Conservation (phyloP, 352 stramenopile genomes). For the Phytophthora europaea region DNA sequence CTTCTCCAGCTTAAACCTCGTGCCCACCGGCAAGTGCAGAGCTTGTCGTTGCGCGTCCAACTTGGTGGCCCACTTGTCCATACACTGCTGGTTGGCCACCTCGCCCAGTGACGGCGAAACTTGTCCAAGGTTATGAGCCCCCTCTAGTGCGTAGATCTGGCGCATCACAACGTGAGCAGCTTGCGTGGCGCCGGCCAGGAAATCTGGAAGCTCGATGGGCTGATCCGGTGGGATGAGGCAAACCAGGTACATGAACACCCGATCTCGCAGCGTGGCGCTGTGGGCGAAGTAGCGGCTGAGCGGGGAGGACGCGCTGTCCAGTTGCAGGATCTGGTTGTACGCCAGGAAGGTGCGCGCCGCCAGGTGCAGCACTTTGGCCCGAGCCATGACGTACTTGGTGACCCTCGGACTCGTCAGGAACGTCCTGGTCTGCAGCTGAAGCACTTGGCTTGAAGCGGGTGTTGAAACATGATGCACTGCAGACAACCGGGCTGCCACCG, state of each 20-base stretch:
- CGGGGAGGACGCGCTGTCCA: conserved; percentile 39
- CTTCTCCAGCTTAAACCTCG: conserved; percentile 37
- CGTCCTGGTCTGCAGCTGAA: conserved; percentile 8
- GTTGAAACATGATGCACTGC: neutral
- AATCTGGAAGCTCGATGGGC: conserved; percentile 51
- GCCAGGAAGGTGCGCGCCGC: conserved; percentile 43
- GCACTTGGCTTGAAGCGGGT: neutral
- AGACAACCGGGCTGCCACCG: neutral
- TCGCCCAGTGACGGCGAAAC: neutral
- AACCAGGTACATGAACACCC: conserved; percentile 60
- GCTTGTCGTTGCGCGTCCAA: conserved; percentile 26
- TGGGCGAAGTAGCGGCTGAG: conserved; percentile 42
- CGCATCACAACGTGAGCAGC: conserved; percentile 37
- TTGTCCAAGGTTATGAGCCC: conserved; percentile 10
- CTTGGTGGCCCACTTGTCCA: conserved; percentile 38
- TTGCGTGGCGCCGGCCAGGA: conserved; percentile 47
- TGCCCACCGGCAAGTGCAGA: conserved; percentile 22
- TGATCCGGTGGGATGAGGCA: conserved; percentile 51
- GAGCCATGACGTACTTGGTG: conserved; percentile 41
- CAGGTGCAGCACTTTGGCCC: conserved; percentile 56
- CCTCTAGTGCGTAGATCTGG: conserved; percentile 31
- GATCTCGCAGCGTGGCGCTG: conserved; percentile 40
- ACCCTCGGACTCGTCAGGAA: conserved; percentile 35
- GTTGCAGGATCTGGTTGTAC: conserved; percentile 49
- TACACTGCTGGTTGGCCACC: conserved; percentile 33